Evolutionary conservation across 2,329 filamentous ascomycete genomes (phyloP), one percentile per base, ranked within the genome.

Genomic region (Annulohypoxylon truncatum): DNA sequence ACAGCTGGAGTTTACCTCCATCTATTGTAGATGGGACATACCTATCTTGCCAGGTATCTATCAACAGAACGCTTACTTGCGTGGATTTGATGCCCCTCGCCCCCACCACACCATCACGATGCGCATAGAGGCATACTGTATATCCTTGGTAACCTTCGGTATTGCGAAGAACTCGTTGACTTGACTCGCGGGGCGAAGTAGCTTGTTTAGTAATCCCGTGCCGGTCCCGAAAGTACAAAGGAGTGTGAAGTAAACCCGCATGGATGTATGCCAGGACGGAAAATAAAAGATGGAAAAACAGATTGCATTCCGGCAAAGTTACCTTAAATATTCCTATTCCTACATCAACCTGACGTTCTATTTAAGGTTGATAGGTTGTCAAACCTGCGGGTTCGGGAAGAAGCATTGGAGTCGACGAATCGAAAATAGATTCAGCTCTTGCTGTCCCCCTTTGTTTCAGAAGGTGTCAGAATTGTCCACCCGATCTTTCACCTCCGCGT

Each of bases 391-490:
- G 46, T 64, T 56, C 35, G n/a, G n/a, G 13, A 28, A 35, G 55
- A 48, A 35, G 46, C 44, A 56, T 54, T 26, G n/a, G 33, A 29
- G 44, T 61, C 55, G 50, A 64, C 67, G 65, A 70, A 29, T 65
- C 56, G 66, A 68, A 71, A 70, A 71, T 71, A 62, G 60, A 69
- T 58, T 61, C 64, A 64, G 61, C 61, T 66, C 58, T 54, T 54
- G 51, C 70, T 65, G 61, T 65, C 64, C 62, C 66, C 62, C 58
- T 57, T 64, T 66, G 70, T 72, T 73, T 71, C 71, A 73, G 68
- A 35, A 63, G 60, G 65, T 68, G 66, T 73, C 68, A 69, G 72
- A 71, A 53, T 71, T 52, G 50, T 33, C 56, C 55, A 48, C 35
- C 40, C 29, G 38, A 9, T 38, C 48, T 28, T 52, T 44, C 42